Evolutionary conservation across 345 rosid genomes (phyloP), one percentile per base, ranked within the genome.

Genomic region (Camelina laxa): DNA sequence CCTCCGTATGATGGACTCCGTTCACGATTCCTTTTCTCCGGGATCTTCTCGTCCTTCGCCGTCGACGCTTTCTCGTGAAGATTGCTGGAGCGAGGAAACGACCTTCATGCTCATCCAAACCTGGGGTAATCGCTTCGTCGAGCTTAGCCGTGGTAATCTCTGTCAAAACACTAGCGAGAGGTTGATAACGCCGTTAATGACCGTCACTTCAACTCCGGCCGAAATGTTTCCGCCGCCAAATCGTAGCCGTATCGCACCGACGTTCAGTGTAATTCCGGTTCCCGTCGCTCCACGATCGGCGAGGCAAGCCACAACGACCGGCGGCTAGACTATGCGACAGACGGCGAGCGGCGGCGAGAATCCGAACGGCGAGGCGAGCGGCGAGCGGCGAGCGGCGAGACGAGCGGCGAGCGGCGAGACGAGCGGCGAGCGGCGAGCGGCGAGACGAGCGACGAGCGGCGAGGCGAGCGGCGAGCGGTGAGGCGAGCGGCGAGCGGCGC

Each of bases 81-180:
- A 96, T 66, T 96, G 96, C 85, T 96, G 99, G 99, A 90, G 94
- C 80, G 98, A 92, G 78, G 99, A 91, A 63, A 98, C 99, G 22
- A 96, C 97, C 14, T 85, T 88, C 42, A 96, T 98, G 48, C 96
- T 96, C 31, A 87, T 96, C 69, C 93, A 91, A 58, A 87, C 94
- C 16, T 96, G 99, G 99, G 99, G 99, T 14, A 69, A 85, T 38
- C 94, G 98, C 22, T 96, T 87, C 78, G 27, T 96, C 48, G 94
- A 92, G 59, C 97, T 96, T 39, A 89, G 77, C 84, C 88, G 99
- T 1, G 99, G 99, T 2, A 87, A 88, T 63, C 98, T 96, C 57
- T 98, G 99, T 14, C 99, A 92, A 81, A 92, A 68, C 97, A 96
- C 78, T 96, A 98, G 99, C 97, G 88, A 49, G 98, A 95, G 68